Percentiles rank a stretch among this genome's conserved stretches.
Conservation (phyloP, 768 basidiomycete species). For the Hericium erinaceus region DNA sequence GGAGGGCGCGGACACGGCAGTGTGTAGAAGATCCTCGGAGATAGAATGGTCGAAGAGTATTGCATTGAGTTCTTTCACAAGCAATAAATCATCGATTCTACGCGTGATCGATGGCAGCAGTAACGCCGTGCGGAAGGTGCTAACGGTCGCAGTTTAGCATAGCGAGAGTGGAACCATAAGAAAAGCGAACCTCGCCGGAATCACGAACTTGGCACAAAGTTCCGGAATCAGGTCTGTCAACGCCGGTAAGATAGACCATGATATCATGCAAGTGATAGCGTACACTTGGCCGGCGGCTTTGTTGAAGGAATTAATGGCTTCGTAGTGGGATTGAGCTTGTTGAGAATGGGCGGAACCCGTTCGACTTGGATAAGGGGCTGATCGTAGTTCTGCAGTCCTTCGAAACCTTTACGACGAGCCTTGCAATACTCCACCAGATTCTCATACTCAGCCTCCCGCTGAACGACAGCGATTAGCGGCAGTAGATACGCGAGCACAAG, state of each 20-base stretch:
- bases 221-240: constrained; percentile 75
- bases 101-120: constrained; percentile 68
- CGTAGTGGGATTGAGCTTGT: constrained; percentile 50
- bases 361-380: constrained; percentile 71
- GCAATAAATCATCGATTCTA: constrained; percentile 63
- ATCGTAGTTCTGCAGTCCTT: constrained; percentile 46
- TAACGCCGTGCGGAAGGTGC: constrained; percentile 57
- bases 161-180: background rate
- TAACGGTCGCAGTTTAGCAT: constrained; percentile 19
- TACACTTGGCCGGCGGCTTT: constrained; percentile 52
- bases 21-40: constrained; percentile 47
- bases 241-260: constrained; percentile 14
- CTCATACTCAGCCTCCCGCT: constrained; percentile 55
- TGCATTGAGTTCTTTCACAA: constrained; percentile 73
- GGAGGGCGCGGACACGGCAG: constrained; percentile 64
- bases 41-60: constrained; percentile 56
- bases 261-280: constrained; percentile 15
- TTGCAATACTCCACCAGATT: constrained; percentile 64
- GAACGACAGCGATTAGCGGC: constrained; percentile 1
- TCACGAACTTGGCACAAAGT: constrained; percentile 58
- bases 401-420: constrained; percentile 49
- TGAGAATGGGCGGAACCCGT: constrained; percentile 39
- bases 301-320: constrained; percentile 27
- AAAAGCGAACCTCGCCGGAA: constrained; percentile 55
- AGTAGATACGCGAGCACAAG: background rate